Evolutionary conservation across 73 alveolate species (phyloP), one percentile per base, ranked within the genome.

Genomic region (Paramecium bursaria): DNA sequence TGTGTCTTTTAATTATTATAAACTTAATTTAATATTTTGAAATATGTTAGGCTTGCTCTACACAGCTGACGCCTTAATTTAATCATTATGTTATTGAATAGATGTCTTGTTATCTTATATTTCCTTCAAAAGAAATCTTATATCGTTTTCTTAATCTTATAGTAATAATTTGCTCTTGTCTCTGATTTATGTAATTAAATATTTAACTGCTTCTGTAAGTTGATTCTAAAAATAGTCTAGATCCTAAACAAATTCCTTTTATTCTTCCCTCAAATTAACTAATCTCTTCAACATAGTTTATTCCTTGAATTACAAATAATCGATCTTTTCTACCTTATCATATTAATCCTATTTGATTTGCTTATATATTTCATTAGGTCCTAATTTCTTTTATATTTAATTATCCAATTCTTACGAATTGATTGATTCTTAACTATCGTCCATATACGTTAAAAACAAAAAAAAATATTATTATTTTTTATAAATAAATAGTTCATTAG

Each of bases 261-360:
- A 30, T 4, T 57, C 76, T n/a, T 57, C 51, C 15, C 76, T 57
- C n/a, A 57, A 57, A 27, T 57, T 30, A 10, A 57, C 21, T 31
- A 57, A 26, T 29, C 76, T 57, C 49, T 57, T 57, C 15, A 57
- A 11, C 3, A 29, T 0, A 0, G 76, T 27, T 57, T 57, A 57
- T 57, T 57, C 76, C n/a, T 57, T 23, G 15, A 57, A 57, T 9
- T 48, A 57, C 33, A 57, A 29, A 29, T 30, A 57, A 23, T 57
- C 76, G 2, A 57, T 27, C 33, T 57, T 30, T 15, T 57, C 76
- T 57, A 30, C n/a, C 33, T 23, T 30, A 57, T 57, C 76, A 57
- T 2, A 27, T 23, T 27, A 30, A 57, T 57, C 76, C n/a, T n/a
- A n/a, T n/a, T n/a, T n/a, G n/a, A n/a, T n/a, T n/a, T n/a, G n/a